Conservation (phyloP, 1,284 basidiomycete genomes). For the Ustilago lituana region DNA sequence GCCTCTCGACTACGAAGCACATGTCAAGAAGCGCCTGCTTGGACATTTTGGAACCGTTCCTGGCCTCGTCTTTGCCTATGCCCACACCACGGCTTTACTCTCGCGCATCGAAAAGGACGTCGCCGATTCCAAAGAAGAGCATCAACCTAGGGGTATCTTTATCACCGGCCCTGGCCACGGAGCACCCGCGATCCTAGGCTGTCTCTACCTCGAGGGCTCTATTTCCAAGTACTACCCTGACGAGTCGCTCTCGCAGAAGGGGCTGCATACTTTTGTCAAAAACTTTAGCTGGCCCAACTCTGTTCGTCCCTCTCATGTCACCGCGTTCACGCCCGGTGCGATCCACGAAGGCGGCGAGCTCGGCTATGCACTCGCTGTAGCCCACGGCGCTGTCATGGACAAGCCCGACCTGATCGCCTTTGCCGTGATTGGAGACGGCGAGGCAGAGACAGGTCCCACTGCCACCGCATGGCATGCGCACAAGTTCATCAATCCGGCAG, state of each 20-base stretch:
- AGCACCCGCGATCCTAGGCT: slow-evolving; percentile 81
- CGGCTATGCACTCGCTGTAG: slow-evolving; percentile 76
- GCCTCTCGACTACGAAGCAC: slow-evolving; percentile 58
- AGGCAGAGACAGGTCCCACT: slow-evolving; percentile 76
- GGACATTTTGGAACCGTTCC: slow-evolving; percentile 72
- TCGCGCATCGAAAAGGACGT: slow-evolving; percentile 9
- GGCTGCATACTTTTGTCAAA: slow-evolving; percentile 76
- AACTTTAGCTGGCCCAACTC: slow-evolving; percentile 76
- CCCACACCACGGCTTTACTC: slow-evolving; percentile 81
- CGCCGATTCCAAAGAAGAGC: slow-evolving; percentile 68
- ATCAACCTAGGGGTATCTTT: slow-evolving; percentile 70
- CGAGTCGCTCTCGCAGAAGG: slow-evolving; percentile 75
- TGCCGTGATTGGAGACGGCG: slow-evolving; percentile 85
- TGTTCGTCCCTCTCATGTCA: slow-evolving; percentile 72
- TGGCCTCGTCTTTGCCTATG: slow-evolving; percentile 80
- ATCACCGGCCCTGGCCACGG: slow-evolving; percentile 69
- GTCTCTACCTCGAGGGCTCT: slow-evolving; percentile 83
- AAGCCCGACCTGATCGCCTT: slow-evolving; percentile 82
- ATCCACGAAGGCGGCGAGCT: slow-evolving; percentile 82
- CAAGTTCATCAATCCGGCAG: slow-evolving; percentile 89
- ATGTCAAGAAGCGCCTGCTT: slow-evolving; percentile 82
- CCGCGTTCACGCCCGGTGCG: slow-evolving; percentile 81
- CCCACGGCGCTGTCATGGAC: slow-evolving; percentile 81
- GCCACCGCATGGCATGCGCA: slow-evolving; percentile 79
- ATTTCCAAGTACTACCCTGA: slow-evolving; percentile 78